A percentile compares a stretch with the other conserved stretches of the same genome.
These are phyloP conservation scores for Morella rubra DNA, from an alignment of 306 rosid species.

Conservation along the genomic window DNA sequence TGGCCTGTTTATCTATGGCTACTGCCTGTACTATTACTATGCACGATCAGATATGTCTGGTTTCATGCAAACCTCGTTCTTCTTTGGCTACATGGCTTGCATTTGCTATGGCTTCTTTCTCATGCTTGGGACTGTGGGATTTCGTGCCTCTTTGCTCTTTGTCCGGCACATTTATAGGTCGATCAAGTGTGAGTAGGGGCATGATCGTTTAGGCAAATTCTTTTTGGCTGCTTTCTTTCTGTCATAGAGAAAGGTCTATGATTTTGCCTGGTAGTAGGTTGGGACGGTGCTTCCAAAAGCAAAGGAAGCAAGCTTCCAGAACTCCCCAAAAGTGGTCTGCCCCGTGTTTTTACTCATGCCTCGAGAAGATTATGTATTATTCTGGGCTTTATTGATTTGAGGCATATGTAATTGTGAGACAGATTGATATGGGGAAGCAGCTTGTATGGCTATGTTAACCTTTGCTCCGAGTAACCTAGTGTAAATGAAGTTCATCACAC, in stretches of 20 bases:
- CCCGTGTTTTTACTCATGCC: slow-evolving; percentile 33
- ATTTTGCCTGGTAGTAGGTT: slow-evolving; percentile 46
- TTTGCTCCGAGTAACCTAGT: background rate
- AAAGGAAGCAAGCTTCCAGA: slow-evolving; percentile 33
- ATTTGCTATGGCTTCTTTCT: slow-evolving; percentile 55
- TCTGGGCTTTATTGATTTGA: slow-evolving; percentile 35
- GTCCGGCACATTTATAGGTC: slow-evolving; percentile 50
- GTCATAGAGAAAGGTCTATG: slow-evolving; percentile 35
- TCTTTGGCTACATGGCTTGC: slow-evolving; percentile 56
- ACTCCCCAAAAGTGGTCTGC: slow-evolving; percentile 27
- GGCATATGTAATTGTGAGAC: slow-evolving; percentile 40
- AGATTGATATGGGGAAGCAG: slow-evolving; percentile 28
- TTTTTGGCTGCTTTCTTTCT: slow-evolving; percentile 30
- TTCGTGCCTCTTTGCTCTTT: slow-evolving; percentile 45
- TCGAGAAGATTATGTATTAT: slow-evolving; percentile 39
- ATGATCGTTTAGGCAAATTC: slow-evolving; percentile 12
- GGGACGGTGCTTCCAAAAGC: slow-evolving; percentile 45
- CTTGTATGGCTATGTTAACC: slow-evolving; percentile 36
- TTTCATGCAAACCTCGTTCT: slow-evolving; percentile 52
- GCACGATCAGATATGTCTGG: slow-evolving; percentile 54
- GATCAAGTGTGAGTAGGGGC: slow-evolving; percentile 41
- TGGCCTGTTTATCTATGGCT: slow-evolving; percentile 49
- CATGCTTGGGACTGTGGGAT: slow-evolving; percentile 45
- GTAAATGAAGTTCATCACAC: too few species aligned
- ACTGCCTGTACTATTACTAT: slow-evolving; percentile 49